A percentile compares a stretch with the other conserved stretches of the same genome.
Conservation (phyloP, 208 protist genomes). For the Wallacemonas collosoma region DNA sequence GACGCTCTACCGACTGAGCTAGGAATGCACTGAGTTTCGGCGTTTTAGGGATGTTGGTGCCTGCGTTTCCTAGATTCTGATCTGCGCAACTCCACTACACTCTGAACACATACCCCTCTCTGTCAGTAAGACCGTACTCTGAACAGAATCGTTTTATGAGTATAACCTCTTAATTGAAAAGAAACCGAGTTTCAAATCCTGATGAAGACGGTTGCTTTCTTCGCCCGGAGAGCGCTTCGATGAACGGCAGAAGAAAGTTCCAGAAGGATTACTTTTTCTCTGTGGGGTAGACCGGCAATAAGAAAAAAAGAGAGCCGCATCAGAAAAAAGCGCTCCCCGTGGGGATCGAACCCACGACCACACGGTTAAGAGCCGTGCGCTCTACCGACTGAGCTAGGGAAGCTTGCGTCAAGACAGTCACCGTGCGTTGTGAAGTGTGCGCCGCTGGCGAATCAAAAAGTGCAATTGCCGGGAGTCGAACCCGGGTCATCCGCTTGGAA, state of each 20-base stretch:
- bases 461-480: constrained; percentile 83
- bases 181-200: constrained; percentile 76
- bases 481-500: constrained; percentile 85
- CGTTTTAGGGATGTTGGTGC: not conserved
- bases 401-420: constrained; percentile 22
- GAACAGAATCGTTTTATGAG: constrained; percentile 88
- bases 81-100: no score
- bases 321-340: constrained; percentile 64
- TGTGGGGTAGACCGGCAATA: not conserved
- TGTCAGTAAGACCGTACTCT: constrained; percentile 82
- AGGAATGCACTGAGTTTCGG: not conserved
- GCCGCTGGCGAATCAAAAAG: not conserved
- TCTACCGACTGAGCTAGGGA: constrained; percentile 97
- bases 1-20: constrained; percentile 51
- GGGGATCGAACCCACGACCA: constrained; percentile 97
- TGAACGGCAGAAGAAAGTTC: constrained; percentile 69
- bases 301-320: no score
- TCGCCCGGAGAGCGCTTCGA: constrained; percentile 74
- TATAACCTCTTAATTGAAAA: constrained; percentile 85
- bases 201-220: constrained; percentile 75
- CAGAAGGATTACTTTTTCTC: constrained; percentile 24
- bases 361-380: constrained; percentile 97
- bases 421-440: no score
- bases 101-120: no score
- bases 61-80: not conserved